phyloP scores from a whole-genome alignment of 108 stramenopile genomes.

The Fragilariopsis cylindrus region DNA sequence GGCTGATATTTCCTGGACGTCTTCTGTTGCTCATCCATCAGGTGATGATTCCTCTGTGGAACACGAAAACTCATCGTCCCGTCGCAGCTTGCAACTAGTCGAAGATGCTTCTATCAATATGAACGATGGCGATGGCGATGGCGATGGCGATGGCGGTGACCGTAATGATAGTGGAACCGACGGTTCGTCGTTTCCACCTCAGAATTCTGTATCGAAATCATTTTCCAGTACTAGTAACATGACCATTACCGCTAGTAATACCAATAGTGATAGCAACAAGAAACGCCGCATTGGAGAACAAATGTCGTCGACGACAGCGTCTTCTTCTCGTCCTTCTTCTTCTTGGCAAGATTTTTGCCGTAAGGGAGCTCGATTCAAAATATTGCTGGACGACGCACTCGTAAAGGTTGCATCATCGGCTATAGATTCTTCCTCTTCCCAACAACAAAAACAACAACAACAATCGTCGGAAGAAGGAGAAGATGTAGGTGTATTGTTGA shows the following conservation, averaged over 20 bases:
- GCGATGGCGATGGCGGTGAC: too few species aligned
- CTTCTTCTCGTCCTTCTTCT: neutral
- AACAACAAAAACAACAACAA: neutral
- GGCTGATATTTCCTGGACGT: neutral
- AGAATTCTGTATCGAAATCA: neutral
- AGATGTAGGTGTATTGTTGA: neutral
- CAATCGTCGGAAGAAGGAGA: neutral
- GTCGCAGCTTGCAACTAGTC: too few species aligned
- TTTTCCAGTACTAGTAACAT: neutral
- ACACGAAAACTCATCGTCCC: too few species aligned
- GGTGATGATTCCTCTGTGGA: neutral
- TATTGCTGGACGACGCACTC: slow-evolving; percentile 3
- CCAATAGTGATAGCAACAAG: neutral
- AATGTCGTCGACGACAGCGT: neutral
- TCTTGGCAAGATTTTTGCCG: slow-evolving; percentile 17
- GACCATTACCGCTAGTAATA: neutral
- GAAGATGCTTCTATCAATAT: too few species aligned
- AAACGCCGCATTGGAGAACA: neutral
- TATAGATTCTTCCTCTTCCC: neutral
- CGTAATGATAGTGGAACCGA: too few species aligned
- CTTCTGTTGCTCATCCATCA: slow-evolving; percentile 1
- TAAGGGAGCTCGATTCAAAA: slow-evolving; percentile 8
- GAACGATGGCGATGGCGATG: too few species aligned
- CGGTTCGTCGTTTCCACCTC: too few species aligned
- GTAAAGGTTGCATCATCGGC: neutral